Percentiles rank a stretch among this genome's conserved stretches.
phyloP scores from a whole-genome alignment of 2,329 filamentous ascomycete genomes.

The Sporothrix luriei region DNA sequence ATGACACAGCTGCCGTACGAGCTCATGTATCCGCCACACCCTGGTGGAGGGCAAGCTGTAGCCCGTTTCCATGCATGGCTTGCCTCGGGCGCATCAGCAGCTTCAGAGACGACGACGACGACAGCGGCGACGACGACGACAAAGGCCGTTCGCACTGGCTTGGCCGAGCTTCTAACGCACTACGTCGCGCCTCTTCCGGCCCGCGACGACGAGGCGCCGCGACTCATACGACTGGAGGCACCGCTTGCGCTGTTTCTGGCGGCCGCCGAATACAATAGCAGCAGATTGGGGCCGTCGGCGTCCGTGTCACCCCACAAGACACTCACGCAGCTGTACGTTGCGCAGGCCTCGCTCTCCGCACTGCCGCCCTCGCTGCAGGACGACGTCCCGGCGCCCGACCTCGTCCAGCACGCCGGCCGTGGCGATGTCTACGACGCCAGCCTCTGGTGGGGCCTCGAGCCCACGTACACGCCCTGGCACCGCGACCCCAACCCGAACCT shows the following conservation, averaged over 20 bases:
- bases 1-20: conserved; percentile 47
- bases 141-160: neutral
- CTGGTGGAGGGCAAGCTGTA: neutral
- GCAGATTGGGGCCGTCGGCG: neutral
- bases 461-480: conserved; percentile 88
- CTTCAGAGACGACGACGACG: neutral
- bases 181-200: neutral
- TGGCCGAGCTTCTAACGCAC: conserved; percentile 33
- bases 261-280: conserved; percentile 53
- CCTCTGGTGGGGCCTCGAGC: conserved; percentile 83
- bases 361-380: conserved; percentile 64
- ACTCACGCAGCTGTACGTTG: conserved; percentile 70
- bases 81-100: neutral
- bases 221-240: conserved; percentile 61
- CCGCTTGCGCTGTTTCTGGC: conserved; percentile 67
- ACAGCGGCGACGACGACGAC: neutral
- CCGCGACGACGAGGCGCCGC: conserved; percentile 35
- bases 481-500: conserved; percentile 92
- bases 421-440: conserved; percentile 87
- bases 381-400: conserved; percentile 68
- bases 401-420: conserved; percentile 56
- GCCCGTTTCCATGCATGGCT: conserved; percentile 33
- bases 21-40: conserved; percentile 38
- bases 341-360: conserved; percentile 72
- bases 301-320: too few relatives aligned